Evolutionary conservation across 768 basidiomycete genomes (phyloP).

Genomic region (Trametes sanguinea): DNA sequence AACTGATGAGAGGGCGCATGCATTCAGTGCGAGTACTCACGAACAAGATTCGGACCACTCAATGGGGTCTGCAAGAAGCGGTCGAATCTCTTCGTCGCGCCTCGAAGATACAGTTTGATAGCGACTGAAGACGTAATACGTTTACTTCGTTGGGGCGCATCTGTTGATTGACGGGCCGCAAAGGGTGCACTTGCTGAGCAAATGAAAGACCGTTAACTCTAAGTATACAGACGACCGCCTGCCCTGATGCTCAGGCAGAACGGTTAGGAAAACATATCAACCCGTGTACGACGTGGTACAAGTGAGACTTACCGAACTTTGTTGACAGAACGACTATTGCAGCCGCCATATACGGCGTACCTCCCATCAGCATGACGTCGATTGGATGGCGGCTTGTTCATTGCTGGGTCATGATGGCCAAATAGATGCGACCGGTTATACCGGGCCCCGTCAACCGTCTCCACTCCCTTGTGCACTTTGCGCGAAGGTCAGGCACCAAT

Average conservation of each 20-base stretch:
- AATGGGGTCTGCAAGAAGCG: constrained; percentile 13
- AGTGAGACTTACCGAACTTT: not conserved
- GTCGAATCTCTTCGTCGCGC: constrained; percentile 9
- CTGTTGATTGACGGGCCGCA: not conserved
- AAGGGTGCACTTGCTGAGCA: too few relatives aligned
- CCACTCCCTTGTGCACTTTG: constrained; percentile 16
- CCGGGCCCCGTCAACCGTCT: constrained; percentile 11
- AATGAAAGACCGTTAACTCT: too few relatives aligned
- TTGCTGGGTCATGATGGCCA: not conserved
- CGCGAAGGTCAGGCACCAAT: constrained; percentile 1
- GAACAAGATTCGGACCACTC: constrained; percentile 1
- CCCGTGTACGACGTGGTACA: not conserved
- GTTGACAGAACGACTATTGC: not conserved
- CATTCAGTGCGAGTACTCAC: constrained; percentile 14
- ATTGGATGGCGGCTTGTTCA: not conserved
- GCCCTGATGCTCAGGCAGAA: too few relatives aligned
- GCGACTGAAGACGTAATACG: constrained; percentile 17
- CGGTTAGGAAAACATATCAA: too few relatives aligned
- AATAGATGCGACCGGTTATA: constrained; percentile 6
- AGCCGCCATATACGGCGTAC: not conserved
- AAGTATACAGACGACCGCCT: too few relatives aligned
- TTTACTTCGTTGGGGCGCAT: not conserved
- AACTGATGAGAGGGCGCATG: constrained; percentile 7
- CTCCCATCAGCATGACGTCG: constrained; percentile 19
- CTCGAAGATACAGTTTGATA: constrained; percentile 2